Percentiles rank a stretch among this genome's conserved stretches.
Conservation (phyloP, 148 eudicot species). For the Arbutus unedo region DNA sequence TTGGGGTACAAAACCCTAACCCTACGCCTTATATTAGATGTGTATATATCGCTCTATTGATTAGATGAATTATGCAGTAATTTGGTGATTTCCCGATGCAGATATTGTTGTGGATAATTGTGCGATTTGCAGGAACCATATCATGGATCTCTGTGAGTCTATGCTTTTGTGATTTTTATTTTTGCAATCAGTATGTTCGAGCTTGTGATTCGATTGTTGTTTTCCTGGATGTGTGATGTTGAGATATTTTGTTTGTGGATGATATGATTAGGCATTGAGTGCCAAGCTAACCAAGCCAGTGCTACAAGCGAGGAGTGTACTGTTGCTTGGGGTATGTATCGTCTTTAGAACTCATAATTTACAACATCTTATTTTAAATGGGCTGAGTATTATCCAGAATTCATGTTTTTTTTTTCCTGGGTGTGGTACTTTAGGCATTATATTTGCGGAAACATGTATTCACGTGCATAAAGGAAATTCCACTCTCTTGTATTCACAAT, state of each 20-base stretch:
- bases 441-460: background rate
- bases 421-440: background rate
- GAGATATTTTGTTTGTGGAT: background rate
- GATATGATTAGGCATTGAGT: constrained; percentile 69
- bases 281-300: constrained; percentile 95
- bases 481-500: background rate
- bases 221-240: background rate
- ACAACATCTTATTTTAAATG: background rate
- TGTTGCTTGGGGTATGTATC: constrained; percentile 88
- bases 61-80: background rate
- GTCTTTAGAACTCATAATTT: background rate
- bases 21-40: background rate
- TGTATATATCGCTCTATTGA: background rate
- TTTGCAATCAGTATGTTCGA: background rate
- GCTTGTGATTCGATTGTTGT: background rate
- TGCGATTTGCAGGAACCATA: constrained; percentile 91
- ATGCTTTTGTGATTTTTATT: background rate
- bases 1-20: constrained; percentile 52
- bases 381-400: background rate
- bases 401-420: background rate
- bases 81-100: constrained; percentile 20
- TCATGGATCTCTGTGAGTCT: constrained; percentile 86
- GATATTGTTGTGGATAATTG: constrained; percentile 91
- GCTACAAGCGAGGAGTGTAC: constrained; percentile 94
- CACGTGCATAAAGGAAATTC: background rate